Evolutionary conservation across 1,139 yeast species (phyloP), one percentile per base, ranked within the genome.

Genomic region (Scheffersomyces lignicola): DNA sequence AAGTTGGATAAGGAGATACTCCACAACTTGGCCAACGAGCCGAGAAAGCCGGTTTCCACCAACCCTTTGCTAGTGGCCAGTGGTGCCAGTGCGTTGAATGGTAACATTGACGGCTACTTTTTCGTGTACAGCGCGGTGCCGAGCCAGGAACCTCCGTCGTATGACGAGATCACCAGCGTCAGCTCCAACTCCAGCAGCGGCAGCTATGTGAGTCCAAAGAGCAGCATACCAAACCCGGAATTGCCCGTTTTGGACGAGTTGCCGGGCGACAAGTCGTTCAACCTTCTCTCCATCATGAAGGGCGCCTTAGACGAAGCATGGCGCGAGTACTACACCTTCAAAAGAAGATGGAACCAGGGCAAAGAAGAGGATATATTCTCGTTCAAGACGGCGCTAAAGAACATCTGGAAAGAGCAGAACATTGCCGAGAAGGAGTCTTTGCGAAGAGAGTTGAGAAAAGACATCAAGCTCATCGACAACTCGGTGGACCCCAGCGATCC

Each of bases 31-130:
- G 85, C 86, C 5, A 72, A 79, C 45, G 85, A 78, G 42, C 87
- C 88, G 2, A 56, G 87, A 28, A 60, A 68, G 38, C 80, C 82
- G 3, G 84, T 78, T 0, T 71, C 77, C 25, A 80, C 88, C 5
- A 79, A 78, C 39, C 85, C 89, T 3, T 54, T 84, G 37, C 57
- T 84, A 10, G 86, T 82, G 4, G 90, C 88, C 4, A 79, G 87
- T 34, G 92, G 92, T 1, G 86, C 89, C 3, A 76, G 86, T 35
- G 90, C 83, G 42, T 58, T 84, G 44, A 83, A 83, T 52, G 89
- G 88, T 2, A 67, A 75, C 26, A 71, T 83, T n/a, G 83, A 82
- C 53, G 90, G 89, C 0, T 84, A 84, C 52, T 66, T 83, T 33
- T 68, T 82, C 29, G 79, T 80, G 24, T 83, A 82, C 53, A 76